These are phyloP conservation scores for Lentinus tigrinus DNA, from an alignment of 768 basidiomycete genomes.

Conservation along the genomic window DNA sequence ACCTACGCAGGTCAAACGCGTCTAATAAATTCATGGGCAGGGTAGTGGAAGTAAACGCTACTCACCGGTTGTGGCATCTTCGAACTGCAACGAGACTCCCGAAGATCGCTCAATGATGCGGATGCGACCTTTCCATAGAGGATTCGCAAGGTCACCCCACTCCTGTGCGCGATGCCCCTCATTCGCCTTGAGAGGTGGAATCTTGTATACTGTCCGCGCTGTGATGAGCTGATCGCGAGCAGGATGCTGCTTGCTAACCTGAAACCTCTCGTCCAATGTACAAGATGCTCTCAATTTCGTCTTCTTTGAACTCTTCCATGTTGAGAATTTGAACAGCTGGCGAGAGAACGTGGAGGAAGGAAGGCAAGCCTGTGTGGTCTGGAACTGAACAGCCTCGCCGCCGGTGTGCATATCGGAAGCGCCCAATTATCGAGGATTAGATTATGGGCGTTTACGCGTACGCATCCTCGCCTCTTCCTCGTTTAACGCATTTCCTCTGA, in stretches of 20 bases:
- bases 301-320: constrained; percentile 51
- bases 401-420: background rate
- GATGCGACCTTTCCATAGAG: constrained; percentile 90
- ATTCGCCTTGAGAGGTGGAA: constrained; percentile 81
- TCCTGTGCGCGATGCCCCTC: constrained; percentile 91
- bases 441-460: background rate
- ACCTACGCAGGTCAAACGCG: constrained; percentile 2
- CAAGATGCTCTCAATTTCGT: constrained; percentile 85
- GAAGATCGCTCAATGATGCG: constrained; percentile 78
- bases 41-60: constrained; percentile 12
- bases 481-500: constrained; percentile 4
- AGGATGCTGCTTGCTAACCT: constrained; percentile 46
- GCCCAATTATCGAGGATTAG: background rate
- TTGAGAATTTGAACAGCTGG: background rate
- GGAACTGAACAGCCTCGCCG: constrained; percentile 7
- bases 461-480: constrained; percentile 5
- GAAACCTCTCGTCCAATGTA: constrained; percentile 90
- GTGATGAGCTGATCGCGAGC: constrained; percentile 14
- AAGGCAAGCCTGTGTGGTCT: background rate
- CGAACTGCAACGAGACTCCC: constrained; percentile 70
- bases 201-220: constrained; percentile 72
- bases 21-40: constrained; percentile 3
- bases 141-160: constrained; percentile 83
- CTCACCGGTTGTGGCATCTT: constrained; percentile 78
- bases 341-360: background rate